Base-by-base conservation (phyloP, 176 grass and related monocot genomes). In the Musa acuminata region DNA sequence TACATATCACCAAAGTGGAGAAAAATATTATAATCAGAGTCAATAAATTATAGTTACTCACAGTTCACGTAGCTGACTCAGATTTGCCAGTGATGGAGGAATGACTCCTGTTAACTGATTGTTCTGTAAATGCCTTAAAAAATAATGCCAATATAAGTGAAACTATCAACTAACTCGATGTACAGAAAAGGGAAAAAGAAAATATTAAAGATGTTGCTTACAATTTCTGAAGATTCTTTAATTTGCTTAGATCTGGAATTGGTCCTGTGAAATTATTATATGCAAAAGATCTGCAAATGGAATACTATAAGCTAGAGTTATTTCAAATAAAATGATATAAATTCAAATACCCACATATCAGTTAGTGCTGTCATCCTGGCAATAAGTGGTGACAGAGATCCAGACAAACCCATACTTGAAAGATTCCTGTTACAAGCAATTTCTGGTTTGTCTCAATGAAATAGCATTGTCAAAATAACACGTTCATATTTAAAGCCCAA, bases 81-180 rank as follows among this genome's bases (percentile, higher is more conserved):
- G 70, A 67, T 23, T 84, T 26, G 84, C 90, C 69, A 98, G 76
- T 69, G 88, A 80, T 57, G 51, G 51, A 76, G 86, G 84, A 72
- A 98, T 77, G 72, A 43, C 62, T 84, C 82, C 85, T 84, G 51
- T 85, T 74, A 98, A 82, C 29, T 89, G 74, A 75, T 98, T 98
- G 74, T 82, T 75, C 75, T 98, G 82, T 80, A 93, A 74, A 83
- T 98, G 83, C 86, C 94, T 98, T 75, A 66, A 87, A 79, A 70
- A 84, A 62, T 67, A 80, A 52, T 79, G 14, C 14, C 1, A 80
- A 77, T 57, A 64, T 54, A 16, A 67, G 68, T 72, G 24, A 77
- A 71, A 81, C 49, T 72, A 11, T 72, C 48, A 72, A 43, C 64
- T 72, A 75, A 68, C 20, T n/a, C 27, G 70, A 25, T 8, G 60